Percentiles rank a stretch among this genome's conserved stretches.
Evolutionary conservation across 805 yeast species (phyloP).

Genomic region (Lachancea mirantina): DNA sequence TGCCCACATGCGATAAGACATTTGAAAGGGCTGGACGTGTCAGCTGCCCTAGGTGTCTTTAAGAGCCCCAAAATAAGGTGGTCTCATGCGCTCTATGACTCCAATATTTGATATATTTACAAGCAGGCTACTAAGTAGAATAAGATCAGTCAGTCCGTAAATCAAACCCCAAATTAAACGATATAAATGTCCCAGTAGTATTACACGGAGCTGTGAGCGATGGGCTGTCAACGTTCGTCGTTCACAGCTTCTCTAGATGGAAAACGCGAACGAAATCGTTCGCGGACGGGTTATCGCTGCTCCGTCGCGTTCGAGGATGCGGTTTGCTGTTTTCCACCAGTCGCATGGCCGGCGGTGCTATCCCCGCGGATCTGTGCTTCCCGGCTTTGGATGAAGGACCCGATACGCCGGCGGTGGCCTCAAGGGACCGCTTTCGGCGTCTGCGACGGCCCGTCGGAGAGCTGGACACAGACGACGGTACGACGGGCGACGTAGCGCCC

Average conservation of each 20-base stretch:
- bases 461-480: background rate
- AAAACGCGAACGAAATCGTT: constrained; percentile 27
- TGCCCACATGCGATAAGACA: no score
- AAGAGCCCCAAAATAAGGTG: no score
- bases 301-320: constrained; percentile 29
- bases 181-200: constrained; percentile 5
- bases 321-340: constrained; percentile 26
- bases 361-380: background rate
- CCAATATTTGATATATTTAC: no score
- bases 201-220: constrained; percentile 2
- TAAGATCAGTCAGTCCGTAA: no score
- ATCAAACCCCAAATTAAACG: no score
- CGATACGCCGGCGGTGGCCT: constrained; percentile 1
- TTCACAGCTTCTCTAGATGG: constrained; percentile 18
- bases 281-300: constrained; percentile 24
- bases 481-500: constrained; percentile 1
- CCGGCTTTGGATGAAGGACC: background rate
- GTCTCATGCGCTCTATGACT: no score
- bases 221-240: background rate
- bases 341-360: constrained; percentile 8
- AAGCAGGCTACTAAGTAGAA: no score
- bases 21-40: no score
- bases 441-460: background rate
- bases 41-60: no score
- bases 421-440: constrained; percentile 1